Percentiles rank a stretch among this genome's conserved stretches.
Evolutionary conservation across 2,329 filamentous ascomycete species (phyloP).

Genomic region (Hypoxylon sp.): DNA sequence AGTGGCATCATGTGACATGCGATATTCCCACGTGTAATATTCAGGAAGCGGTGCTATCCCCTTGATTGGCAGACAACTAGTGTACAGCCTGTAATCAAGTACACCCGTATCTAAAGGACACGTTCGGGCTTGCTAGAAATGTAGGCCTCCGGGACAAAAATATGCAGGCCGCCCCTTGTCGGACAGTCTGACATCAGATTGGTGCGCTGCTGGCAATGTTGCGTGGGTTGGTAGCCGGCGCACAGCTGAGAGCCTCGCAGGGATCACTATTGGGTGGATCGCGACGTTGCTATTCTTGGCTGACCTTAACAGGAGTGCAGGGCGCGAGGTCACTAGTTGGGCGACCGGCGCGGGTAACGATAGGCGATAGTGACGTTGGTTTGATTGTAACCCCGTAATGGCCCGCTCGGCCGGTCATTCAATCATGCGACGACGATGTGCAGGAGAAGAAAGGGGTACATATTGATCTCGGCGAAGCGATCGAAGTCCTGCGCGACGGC

Average conservation of each 20-base stretch:
- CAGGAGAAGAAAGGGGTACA: neutral
- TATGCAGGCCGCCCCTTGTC: slow-evolving; percentile 37
- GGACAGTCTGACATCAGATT: slow-evolving; percentile 45
- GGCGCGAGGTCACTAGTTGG: slow-evolving; percentile 34
- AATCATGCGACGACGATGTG: slow-evolving; percentile 6
- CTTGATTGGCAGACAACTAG: no score
- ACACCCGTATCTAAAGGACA: slow-evolving; percentile 15
- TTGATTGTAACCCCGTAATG: slow-evolving; percentile 7
- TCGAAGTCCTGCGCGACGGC: slow-evolving; percentile 6
- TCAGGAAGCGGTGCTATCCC: no score
- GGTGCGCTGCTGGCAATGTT: slow-evolving; percentile 36
- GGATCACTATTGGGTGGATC: slow-evolving; percentile 34
- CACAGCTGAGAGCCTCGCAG: slow-evolving; percentile 32
- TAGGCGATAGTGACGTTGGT: slow-evolving; percentile 20
- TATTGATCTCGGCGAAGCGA: neutral
- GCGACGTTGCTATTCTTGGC: slow-evolving; percentile 40
- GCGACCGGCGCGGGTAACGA: slow-evolving; percentile 28
- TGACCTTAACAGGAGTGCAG: slow-evolving; percentile 9
- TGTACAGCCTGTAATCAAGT: no score
- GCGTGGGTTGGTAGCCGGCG: slow-evolving; percentile 37
- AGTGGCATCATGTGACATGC: slow-evolving; percentile 17
- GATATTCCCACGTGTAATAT: slow-evolving; percentile 25
- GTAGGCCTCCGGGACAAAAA: slow-evolving; percentile 35
- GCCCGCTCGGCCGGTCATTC: slow-evolving; percentile 2
- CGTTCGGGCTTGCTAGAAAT: slow-evolving; percentile 34